Evolutionary conservation across 176 grass and related monocot species (phyloP), one percentile per base, ranked within the genome.

Genomic region (Ampelocalamus luodianensis): DNA sequence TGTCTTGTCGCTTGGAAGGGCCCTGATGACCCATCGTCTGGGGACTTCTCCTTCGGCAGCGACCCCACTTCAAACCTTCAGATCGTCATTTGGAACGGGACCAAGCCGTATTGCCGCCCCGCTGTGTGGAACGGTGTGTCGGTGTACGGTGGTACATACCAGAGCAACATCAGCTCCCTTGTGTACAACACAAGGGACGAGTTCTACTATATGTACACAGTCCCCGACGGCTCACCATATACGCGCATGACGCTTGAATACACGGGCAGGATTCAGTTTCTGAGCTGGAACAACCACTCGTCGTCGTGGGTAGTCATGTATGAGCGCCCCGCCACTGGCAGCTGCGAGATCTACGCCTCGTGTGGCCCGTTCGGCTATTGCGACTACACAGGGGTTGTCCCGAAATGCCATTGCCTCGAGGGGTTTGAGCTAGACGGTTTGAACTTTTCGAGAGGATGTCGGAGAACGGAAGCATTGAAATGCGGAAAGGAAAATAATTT

Each of bases 341-440:
- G 81, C 24, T 70, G 76, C 23, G 0, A 0, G n/a, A n/a, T n/a
- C 7, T 83, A 83, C 0, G 53, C 26, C 14, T 59, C 9, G 27
- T 92, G 90, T 9, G 90, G 90, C 12, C 37, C 69, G 1, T 89
- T 78, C 18, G 83, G 87, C 0, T 44, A 80, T 8, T 92, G 87
- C 39, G 50, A 86, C 50, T 32, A 3, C 34, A 53, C 51, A 0
- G 17, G 1, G 1, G 51, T 17, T 2, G 2, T 10, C 1, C 51
- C 0, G 6, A 8, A 1, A 6, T 55, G 90, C 62, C 20, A 20
- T 3, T 94, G 92, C 40, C 82, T 92, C 0, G 36, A 79, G 1
- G 89, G 92, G 6, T 91, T 91, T 6, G 37, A 87, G 24, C 15
- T n/a, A n/a, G n/a, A n/a, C 49, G 18, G 6, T 20, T 3, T 20